Evolutionary conservation across 2,329 filamentous ascomycete genomes (phyloP).

Genomic region (Rhexocercosporidium sp.): DNA sequence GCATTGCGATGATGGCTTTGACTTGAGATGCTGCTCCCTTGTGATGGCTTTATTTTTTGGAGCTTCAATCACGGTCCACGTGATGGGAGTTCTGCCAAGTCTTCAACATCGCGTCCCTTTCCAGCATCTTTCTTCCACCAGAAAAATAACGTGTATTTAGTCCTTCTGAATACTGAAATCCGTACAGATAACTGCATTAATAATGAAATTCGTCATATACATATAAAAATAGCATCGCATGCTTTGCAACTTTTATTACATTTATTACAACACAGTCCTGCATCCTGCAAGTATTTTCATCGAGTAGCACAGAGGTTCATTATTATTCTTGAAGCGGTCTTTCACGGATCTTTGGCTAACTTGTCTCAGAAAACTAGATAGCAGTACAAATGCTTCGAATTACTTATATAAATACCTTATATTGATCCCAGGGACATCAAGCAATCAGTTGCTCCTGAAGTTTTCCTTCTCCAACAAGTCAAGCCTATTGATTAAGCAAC

Average conservation of each 20-base stretch:
- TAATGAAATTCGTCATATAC: too few species aligned
- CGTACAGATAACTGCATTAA: not conserved
- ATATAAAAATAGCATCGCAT: too few species aligned
- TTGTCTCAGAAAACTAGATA: not conserved
- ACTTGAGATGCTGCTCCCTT: not conserved
- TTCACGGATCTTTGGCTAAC: not conserved
- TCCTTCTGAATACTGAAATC: not conserved
- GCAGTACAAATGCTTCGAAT: not conserved
- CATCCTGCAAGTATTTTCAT: not conserved
- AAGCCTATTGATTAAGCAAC: not conserved
- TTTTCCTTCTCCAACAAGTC: not conserved
- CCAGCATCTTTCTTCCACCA: not conserved
- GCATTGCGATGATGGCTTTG: constrained; percentile 55
- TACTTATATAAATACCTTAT: not conserved
- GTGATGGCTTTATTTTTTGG: constrained; percentile 11
- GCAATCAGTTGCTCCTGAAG: not conserved
- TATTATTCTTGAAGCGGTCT: not conserved
- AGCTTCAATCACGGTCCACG: constrained; percentile 4
- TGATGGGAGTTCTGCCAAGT: constrained; percentile 1
- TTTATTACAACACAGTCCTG: too few species aligned
- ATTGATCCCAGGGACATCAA: not conserved
- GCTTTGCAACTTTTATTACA: too few species aligned
- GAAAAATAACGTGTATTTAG: not conserved
- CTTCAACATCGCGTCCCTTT: not conserved
- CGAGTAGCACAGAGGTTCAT: not conserved